Percentiles rank a stretch among this genome's conserved stretches.
These are phyloP conservation scores for Fusarium drepaniforme DNA, from an alignment of 2,329 filamentous ascomycete genomes.

Conservation along the genomic window DNA sequence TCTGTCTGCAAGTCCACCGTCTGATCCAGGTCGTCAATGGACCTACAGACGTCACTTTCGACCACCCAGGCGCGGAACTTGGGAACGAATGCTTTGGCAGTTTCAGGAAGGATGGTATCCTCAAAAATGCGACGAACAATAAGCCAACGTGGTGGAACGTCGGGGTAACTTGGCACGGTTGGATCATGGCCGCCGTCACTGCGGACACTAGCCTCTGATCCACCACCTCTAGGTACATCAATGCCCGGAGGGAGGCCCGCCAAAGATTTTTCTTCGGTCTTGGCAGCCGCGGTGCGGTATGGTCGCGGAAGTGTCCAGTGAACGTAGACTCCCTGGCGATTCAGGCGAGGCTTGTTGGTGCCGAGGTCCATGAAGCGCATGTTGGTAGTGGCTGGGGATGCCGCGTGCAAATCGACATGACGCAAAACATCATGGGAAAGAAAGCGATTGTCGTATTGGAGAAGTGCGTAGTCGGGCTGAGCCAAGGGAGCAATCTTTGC, in stretches of 20 bases:
- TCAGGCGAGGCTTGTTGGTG: background rate
- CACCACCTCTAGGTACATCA: no score
- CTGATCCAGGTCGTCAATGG: constrained; percentile 46
- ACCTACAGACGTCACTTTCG: constrained; percentile 52
- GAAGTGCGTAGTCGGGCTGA: no score
- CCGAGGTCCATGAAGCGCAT: no score
- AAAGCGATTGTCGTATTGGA: no score
- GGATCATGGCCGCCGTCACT: no score
- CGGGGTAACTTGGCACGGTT: background rate
- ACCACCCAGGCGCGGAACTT: constrained; percentile 50
- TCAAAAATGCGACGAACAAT: constrained; percentile 47
- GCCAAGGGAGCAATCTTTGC: no score
- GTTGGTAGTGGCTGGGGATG: no score
- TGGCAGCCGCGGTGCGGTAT: constrained; percentile 45
- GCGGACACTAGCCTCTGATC: no score
- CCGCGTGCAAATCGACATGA: no score
- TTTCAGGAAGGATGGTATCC: constrained; percentile 21
- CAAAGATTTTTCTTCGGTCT: background rate
- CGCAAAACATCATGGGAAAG: no score
- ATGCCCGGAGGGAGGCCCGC: no score
- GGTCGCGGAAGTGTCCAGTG: constrained; percentile 56
- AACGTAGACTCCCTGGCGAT: constrained; percentile 55
- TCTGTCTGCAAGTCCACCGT: constrained; percentile 54
- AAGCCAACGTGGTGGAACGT: constrained; percentile 51
- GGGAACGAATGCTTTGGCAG: background rate